A percentile compares a stretch with the other conserved stretches of the same genome.
These are phyloP conservation scores for Eutrema japonicum DNA, from an alignment of 345 rosid species.

Conservation along the genomic window DNA sequence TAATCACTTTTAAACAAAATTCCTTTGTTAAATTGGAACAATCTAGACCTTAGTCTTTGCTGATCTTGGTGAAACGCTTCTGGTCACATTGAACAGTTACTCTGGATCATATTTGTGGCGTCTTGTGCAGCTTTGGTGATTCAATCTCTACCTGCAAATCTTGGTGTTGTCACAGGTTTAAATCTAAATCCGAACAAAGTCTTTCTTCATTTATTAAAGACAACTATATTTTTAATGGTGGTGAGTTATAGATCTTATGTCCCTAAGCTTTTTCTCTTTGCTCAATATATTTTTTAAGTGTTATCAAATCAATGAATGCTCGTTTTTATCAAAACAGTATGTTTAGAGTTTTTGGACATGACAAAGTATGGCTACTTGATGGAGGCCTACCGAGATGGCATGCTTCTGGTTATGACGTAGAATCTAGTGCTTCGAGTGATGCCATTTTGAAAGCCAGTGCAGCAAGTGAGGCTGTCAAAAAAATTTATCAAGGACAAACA, in stretches of 20 bases:
- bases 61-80: background rate
- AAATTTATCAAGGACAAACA: constrained; percentile 80
- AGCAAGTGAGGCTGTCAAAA: constrained; percentile 92
- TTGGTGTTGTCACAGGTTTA: constrained; percentile 90
- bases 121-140: constrained; percentile 90
- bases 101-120: constrained; percentile 93
- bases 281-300: background rate
- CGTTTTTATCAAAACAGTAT: constrained; percentile 60
- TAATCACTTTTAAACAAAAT: background rate
- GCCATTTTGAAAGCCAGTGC: constrained; percentile 95
- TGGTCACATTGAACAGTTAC: constrained; percentile 55
- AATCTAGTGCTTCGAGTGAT: constrained; percentile 95
- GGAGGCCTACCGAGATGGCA: constrained; percentile 99
- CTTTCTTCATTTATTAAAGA: too few relatives aligned
- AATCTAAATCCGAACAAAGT: background rate
- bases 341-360: constrained; percentile 96
- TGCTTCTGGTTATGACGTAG: constrained; percentile 96
- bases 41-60: background rate
- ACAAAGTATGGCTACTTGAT: constrained; percentile 89
- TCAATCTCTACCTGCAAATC: constrained; percentile 92
- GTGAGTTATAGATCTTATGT: constrained; percentile 53
- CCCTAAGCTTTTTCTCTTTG: constrained; percentile 3
- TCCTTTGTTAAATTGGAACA: constrained; percentile 1
- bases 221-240: too few relatives aligned
- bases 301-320: constrained; percentile 12